Conservation (phyloP, 352 stramenopile genomes). For the Phytophthora pistaciae region DNA sequence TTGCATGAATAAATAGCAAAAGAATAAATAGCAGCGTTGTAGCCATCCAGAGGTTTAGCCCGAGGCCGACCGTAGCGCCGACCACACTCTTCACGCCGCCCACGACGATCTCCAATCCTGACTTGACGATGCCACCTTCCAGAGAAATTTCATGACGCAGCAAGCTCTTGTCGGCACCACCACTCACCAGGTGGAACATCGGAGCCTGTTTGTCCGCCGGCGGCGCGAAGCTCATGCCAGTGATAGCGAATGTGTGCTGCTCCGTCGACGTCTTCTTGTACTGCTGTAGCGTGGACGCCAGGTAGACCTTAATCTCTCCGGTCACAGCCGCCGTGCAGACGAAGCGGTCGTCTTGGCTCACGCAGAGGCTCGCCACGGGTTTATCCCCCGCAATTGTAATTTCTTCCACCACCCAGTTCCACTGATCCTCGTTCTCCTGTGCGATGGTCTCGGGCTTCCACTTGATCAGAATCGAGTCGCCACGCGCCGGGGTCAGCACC, state of each 20-base stretch:
- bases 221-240: constrained; percentile 78
- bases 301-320: constrained; percentile 78
- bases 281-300: constrained; percentile 48
- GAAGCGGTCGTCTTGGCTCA: constrained; percentile 79
- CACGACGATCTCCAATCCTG: constrained; percentile 44
- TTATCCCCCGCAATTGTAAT: constrained; percentile 70
- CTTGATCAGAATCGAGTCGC: constrained; percentile 84
- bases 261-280: constrained; percentile 66
- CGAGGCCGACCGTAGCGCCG: constrained; percentile 47
- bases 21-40: constrained; percentile 72
- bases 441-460: constrained; percentile 77
- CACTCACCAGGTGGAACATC: constrained; percentile 67
- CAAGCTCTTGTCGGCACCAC: constrained; percentile 80
- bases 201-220: constrained; percentile 41
- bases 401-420: constrained; percentile 69
- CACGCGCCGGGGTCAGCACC: constrained; percentile 75
- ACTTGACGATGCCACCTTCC: constrained; percentile 64
- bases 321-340: constrained; percentile 77
- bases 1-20: constrained; percentile 80
- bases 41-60: constrained; percentile 58
- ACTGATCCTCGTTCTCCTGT: constrained; percentile 76
- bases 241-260: constrained; percentile 86
- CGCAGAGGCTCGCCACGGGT: constrained; percentile 79
- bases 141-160: constrained; percentile 72
- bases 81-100: constrained; percentile 41